These are phyloP conservation scores for Flammula alnicola DNA, from an alignment of 1,284 basidiomycete genomes.

Conservation along the genomic window DNA sequence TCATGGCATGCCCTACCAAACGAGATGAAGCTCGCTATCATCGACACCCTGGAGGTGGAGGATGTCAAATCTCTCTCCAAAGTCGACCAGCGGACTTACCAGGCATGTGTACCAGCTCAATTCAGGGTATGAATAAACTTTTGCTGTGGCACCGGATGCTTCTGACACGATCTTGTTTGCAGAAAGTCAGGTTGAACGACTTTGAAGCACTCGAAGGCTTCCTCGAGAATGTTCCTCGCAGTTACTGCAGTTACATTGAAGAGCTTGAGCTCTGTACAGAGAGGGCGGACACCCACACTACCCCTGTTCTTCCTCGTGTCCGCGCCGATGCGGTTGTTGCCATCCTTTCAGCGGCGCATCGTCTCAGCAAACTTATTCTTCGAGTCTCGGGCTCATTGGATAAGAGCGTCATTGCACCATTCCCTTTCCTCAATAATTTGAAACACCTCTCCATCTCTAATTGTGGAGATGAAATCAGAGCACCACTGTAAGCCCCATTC, in stretches of 20 bases:
- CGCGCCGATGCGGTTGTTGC: constrained; percentile 52
- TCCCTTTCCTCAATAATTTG: constrained; percentile 50
- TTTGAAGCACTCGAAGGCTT: constrained; percentile 54
- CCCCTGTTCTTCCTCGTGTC: constrained; percentile 25
- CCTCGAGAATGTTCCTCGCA: constrained; percentile 56
- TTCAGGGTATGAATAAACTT: constrained; percentile 51
- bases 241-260: constrained; percentile 58
- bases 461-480: constrained; percentile 51
- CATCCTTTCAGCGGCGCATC: constrained; percentile 53
- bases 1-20: constrained; percentile 63
- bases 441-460: constrained; percentile 60
- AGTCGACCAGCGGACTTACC: constrained; percentile 52
- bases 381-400: constrained; percentile 57
- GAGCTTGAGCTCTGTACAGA: constrained; percentile 58
- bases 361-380: constrained; percentile 56
- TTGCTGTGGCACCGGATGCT: constrained; percentile 7
- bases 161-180: constrained; percentile 16
- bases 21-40: constrained; percentile 66
- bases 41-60: constrained; percentile 50
- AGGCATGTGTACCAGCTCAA: constrained; percentile 57
- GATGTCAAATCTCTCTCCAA: constrained; percentile 49
- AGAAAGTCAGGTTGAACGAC: constrained; percentile 55
- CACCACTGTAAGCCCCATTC: constrained; percentile 58
- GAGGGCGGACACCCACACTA: constrained; percentile 25
- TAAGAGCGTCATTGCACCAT: constrained; percentile 54